Conservation (phyloP, 441 rosid species). For the Corymbia citriodora region DNA sequence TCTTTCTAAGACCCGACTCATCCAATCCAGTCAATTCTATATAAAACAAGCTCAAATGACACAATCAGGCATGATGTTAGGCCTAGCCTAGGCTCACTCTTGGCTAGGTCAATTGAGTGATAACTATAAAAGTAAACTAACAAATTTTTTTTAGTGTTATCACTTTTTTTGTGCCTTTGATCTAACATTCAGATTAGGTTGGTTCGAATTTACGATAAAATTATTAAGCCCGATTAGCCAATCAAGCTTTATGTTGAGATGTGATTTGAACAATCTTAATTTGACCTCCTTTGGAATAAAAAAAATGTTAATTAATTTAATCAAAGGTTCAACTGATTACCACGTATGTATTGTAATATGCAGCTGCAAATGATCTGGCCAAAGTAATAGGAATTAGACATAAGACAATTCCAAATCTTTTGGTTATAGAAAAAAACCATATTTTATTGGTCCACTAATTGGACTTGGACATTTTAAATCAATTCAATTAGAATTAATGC, state of each 20-base stretch:
- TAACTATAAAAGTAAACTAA: background rate
- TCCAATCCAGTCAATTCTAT: background rate
- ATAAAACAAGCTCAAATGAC: background rate
- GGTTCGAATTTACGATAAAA: fast-evolving
- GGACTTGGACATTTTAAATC: background rate
- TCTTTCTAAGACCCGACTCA: fast-evolving
- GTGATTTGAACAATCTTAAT: no score
- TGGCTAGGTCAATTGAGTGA: background rate
- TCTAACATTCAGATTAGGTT: no score
- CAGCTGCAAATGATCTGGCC: no score
- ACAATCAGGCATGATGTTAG: background rate
- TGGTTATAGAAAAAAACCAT: background rate
- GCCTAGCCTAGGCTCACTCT: background rate
- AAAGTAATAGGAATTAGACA: no score
- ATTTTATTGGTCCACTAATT: background rate
- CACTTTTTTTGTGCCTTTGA: background rate
- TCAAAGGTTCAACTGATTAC: no score
- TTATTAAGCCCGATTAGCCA: background rate
- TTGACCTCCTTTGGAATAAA: no score
- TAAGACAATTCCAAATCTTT: background rate
- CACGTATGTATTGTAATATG: no score
- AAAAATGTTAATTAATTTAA: no score
- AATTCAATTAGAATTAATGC: background rate
- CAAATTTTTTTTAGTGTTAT: background rate
- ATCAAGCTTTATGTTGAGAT: background rate